A percentile compares a stretch with the other conserved stretches of the same genome.
Conservation (phyloP, 306 rosid species). For the Prunus campanulata region DNA sequence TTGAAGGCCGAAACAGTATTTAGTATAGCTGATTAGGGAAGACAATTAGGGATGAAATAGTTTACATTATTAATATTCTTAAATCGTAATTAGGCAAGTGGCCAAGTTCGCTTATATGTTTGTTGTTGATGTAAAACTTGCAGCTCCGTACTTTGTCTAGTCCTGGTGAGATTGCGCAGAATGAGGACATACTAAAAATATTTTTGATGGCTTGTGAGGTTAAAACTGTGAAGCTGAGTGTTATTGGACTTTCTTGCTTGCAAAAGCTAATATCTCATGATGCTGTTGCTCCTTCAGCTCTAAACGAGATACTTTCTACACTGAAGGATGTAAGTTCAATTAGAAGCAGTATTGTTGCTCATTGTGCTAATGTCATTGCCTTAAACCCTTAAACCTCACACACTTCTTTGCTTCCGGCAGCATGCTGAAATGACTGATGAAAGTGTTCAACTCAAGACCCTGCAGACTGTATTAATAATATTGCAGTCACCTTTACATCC, state of each 20-base stretch:
- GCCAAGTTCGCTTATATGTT: conserved; percentile 14
- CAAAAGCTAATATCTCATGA: conserved; percentile 94
- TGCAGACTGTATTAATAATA: conserved; percentile 84
- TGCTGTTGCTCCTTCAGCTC: conserved; percentile 76
- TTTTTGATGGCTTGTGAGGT: conserved; percentile 94
- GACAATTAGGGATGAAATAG: not conserved
- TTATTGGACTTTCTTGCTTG: conserved; percentile 88
- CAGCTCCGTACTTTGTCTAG: conserved; percentile 89
- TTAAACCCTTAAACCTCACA: conserved; percentile 23
- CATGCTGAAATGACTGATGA: conserved; percentile 95
- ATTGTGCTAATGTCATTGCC: not conserved
- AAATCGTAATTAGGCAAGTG: not conserved
- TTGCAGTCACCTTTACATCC: conserved; percentile 95
- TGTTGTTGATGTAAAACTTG: conserved; percentile 31
- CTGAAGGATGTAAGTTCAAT: conserved; percentile 76
- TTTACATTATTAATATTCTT: not conserved
- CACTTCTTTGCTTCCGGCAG: conserved; percentile 44
- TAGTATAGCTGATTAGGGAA: not conserved
- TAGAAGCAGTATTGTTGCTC: not conserved
- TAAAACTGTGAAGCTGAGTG: conserved; percentile 78
- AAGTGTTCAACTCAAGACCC: conserved; percentile 93
- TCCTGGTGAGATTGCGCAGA: conserved; percentile 84
- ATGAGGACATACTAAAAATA: conserved; percentile 83
- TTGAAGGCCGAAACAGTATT: not conserved
- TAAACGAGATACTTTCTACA: conserved; percentile 74